A percentile compares a stretch with the other conserved stretches of the same genome.
Conservation (phyloP, 2,329 filamentous ascomycete genomes). For the Trichoderma koningii region DNA sequence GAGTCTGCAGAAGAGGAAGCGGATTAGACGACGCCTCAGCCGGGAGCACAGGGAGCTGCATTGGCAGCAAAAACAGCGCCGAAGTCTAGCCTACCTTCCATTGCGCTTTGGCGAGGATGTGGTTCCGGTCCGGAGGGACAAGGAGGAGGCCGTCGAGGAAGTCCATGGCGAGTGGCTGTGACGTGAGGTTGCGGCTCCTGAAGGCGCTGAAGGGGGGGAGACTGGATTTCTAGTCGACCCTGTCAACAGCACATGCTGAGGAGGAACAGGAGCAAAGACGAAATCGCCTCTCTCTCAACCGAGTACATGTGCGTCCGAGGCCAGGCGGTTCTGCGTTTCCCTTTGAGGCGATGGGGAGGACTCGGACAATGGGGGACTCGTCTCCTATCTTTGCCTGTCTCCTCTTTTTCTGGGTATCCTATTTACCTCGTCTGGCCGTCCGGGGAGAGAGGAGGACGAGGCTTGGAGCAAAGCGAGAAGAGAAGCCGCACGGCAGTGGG, state of each 20-base stretch:
- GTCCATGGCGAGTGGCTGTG: conserved; percentile 39
- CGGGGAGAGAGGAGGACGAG: not conserved
- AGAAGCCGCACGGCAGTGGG: conserved; percentile 8
- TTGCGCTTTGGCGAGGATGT: conserved; percentile 52
- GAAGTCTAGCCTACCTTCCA: conserved; percentile 54
- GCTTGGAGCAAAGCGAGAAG: conserved; percentile 4
- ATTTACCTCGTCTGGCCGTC: conserved; percentile 17
- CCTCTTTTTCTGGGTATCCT: conserved; percentile 17
- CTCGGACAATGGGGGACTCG: conserved; percentile 2
- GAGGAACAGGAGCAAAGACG: conserved; percentile 17
- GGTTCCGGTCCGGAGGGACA: conserved; percentile 53
- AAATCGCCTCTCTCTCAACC: conserved; percentile 19
- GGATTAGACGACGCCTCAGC: not conserved
- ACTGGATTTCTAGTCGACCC: not conserved
- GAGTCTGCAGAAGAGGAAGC: conserved; percentile 47
- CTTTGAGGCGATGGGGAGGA: not conserved
- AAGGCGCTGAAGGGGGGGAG: not conserved
- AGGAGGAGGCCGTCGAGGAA: conserved; percentile 50
- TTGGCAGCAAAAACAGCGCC: conserved; percentile 24
- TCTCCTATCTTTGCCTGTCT: conserved; percentile 21
- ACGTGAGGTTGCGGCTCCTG: conserved; percentile 17
- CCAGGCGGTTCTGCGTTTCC: conserved; percentile 3
- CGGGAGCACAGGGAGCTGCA: not conserved
- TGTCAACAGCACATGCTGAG: conserved; percentile 30
- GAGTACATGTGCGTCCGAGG: conserved; percentile 19